phyloP scores from a whole-genome alignment of 225 moss, liverwort and hornwort genomes.

The Rhytidiadelphus loreus region DNA sequence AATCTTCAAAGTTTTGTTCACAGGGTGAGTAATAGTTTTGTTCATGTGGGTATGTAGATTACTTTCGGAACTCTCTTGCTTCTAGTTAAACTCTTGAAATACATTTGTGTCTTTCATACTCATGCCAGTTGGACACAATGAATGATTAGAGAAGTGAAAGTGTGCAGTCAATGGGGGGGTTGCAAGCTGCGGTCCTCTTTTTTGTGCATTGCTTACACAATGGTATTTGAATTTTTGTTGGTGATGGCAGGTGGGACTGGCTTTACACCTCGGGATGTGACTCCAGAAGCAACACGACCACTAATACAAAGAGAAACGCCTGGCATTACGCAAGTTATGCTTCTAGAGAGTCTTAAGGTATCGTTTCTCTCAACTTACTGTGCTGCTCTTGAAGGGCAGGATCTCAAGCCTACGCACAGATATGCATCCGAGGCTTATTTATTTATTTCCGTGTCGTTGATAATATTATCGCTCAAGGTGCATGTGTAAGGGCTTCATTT shows the following conservation, averaged over 20 bases:
- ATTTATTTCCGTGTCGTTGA: not conserved
- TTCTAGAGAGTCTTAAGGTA: constrained; percentile 91
- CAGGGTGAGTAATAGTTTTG: not conserved
- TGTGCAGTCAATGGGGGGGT: not conserved
- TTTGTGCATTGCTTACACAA: not conserved
- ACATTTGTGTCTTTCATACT: not conserved
- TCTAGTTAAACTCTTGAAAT: not conserved
- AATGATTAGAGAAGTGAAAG: not conserved
- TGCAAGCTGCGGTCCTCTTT: not conserved
- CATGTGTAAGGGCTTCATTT: not conserved
- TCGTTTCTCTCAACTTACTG: not conserved
- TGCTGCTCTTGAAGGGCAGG: not conserved
- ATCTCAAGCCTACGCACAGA: not conserved
- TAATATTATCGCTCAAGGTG: not conserved
- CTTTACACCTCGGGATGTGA: constrained; percentile 84
- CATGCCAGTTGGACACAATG: not conserved
- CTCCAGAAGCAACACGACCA: constrained; percentile 88
- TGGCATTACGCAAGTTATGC: constrained; percentile 87
- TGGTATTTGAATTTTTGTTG: not conserved
- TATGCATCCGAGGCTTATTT: not conserved
- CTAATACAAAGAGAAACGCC: constrained; percentile 71
- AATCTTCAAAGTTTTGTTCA: not conserved
- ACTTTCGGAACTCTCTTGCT: not conserved
- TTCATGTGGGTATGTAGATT: not conserved
- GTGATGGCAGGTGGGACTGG: constrained; percentile 75